Base-by-base conservation (phyloP, 345 rosid species). In the Mallotus nudiflorus region DNA sequence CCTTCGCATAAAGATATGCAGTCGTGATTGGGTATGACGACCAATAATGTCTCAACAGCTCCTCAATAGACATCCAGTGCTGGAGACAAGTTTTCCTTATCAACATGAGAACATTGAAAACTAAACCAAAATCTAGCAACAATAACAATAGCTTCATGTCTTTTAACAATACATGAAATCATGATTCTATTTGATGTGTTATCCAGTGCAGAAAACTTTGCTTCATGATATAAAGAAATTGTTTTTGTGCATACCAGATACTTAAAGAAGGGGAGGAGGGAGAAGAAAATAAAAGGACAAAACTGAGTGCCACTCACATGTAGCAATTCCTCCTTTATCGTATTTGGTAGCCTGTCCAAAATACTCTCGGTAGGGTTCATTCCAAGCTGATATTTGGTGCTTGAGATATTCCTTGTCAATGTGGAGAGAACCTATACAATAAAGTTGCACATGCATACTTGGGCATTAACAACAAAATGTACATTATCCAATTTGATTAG, bases 21-120 rank as follows among this genome's bases (percentile, higher is more conserved):
- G 90, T 87, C 6, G 97, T 89, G 68, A 95, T 80, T 24, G 99
- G 99, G 85, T 89, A 95, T 16, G 97, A 95, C 66, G 99, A 87
- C 99, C 99, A 92, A 74, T 87, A 92, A 82, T 94, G 96, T 77
- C 67, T 85, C 78, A 87, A 82, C 61, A 91, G 72, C 84, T 94
- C 98, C 74, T 88, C 89, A 66, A 89, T 85, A 29, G 96, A 87
- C 9, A 83, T 79, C 93, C 91, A 89, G 52, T 83, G 91, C 97
- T 94, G 90, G 65, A 80, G 69, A 71, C 52, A 72, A 62, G 42
- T 52, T 64, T 72, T 70, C 57, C 66, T 56, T 39, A 65, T 70
- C 14, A 79, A 67, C 65, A 78, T 74, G 53, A 74, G 66, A 67
- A 62, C 33, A 73, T 65, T 51, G 54, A 71, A 62, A 66, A 68